These are phyloP conservation scores for Blastomyces gilchristii DNA, from an alignment of 2,329 filamentous ascomycete genomes.

Conservation along the genomic window DNA sequence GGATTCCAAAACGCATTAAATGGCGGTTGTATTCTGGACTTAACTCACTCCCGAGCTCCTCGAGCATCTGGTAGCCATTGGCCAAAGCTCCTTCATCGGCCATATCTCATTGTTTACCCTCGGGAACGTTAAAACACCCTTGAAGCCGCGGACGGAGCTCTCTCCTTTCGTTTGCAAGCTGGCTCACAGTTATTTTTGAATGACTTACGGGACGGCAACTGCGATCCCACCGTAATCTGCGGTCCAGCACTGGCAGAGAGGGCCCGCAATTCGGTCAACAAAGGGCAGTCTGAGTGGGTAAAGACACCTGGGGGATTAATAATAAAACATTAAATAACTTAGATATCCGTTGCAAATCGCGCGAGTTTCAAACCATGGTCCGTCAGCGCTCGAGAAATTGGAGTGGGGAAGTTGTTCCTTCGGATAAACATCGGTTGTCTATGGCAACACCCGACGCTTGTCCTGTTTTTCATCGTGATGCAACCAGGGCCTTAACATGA, in stretches of 20 bases:
- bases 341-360: background rate
- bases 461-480: background rate
- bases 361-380: slow-evolving; percentile 1
- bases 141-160: background rate
- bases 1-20: slow-evolving; percentile 2
- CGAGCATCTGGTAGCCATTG: slow-evolving; percentile 83
- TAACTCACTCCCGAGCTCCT: slow-evolving; percentile 83
- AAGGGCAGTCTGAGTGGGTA: background rate
- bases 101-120: slow-evolving; percentile 22
- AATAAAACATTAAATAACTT: background rate
- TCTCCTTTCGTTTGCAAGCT: background rate
- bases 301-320: background rate
- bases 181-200: background rate
- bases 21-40: background rate
- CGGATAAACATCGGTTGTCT: slow-evolving; percentile 12
- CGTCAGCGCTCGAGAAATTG: background rate
- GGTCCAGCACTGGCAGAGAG: background rate
- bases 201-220: background rate
- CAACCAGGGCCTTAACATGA: background rate
- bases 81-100: slow-evolving; percentile 51
- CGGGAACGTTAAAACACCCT: background rate
- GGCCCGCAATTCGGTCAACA: background rate
- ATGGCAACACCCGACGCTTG: slow-evolving; percentile 16
- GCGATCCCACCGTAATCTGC: background rate
- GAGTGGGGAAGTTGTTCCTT: background rate